Evolutionary conservation across 2,329 filamentous ascomycete species (phyloP).

Genomic region (Pseudocercospora ulei): DNA sequence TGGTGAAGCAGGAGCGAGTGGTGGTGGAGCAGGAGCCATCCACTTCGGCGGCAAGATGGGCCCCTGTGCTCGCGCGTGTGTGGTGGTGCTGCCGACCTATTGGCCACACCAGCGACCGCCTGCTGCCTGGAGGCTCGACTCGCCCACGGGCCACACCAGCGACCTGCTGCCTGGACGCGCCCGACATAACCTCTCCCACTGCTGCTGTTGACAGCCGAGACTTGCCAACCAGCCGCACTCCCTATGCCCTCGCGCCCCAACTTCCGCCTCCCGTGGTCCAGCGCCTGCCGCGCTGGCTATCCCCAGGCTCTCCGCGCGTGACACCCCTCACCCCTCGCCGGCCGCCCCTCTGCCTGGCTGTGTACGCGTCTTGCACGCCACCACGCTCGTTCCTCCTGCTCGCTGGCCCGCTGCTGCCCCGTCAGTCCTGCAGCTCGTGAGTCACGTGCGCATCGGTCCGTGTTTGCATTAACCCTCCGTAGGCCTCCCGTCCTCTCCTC

Average conservation of each 20-base stretch:
- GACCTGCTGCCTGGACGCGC: too few relatives aligned
- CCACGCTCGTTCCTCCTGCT: not conserved
- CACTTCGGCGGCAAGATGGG: too few relatives aligned
- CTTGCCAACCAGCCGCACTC: too few relatives aligned
- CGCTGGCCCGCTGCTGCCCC: conserved; percentile 1
- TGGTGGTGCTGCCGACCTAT: too few relatives aligned
- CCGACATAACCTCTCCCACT: too few relatives aligned
- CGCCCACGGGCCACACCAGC: too few relatives aligned
- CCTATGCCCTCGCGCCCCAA: not conserved
- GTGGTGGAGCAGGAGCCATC: too few relatives aligned
- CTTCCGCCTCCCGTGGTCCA: conserved; percentile 1
- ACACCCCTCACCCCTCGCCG: not conserved
- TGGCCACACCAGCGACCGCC: too few relatives aligned
- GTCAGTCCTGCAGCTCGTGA: conserved; percentile 12
- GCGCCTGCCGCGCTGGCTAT: not conserved
- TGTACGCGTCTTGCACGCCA: not conserved
- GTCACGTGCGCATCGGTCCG: conserved; percentile 14
- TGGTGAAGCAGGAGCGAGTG: too few relatives aligned
- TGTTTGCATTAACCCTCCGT: conserved; percentile 16
- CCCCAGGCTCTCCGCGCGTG: conserved; percentile 4
- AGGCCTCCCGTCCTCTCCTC: conserved; percentile 17
- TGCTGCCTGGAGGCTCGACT: too few relatives aligned
- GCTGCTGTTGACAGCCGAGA: too few relatives aligned
- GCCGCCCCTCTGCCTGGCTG: conserved; percentile 6
- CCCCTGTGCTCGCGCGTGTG: too few relatives aligned